Base-by-base conservation (phyloP, 305 asterid species). In the Fraxinus nigra region DNA sequence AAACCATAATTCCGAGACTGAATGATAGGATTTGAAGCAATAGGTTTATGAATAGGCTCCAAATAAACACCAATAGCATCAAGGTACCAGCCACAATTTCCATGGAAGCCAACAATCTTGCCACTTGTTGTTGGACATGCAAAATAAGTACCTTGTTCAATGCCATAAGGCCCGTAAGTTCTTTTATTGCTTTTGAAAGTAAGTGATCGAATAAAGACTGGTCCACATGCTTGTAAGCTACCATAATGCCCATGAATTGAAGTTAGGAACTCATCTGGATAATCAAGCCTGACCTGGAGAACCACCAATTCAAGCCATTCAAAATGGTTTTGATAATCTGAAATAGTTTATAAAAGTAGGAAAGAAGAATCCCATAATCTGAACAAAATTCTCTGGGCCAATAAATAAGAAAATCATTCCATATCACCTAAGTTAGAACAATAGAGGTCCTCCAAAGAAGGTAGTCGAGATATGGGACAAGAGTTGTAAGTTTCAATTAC, bases 21-120 rank as follows among this genome's bases (percentile, higher is more conserved):
- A 76, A 87, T 46, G 11, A 84, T 13, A 7, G 89, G 7, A 51
- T 85, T 82, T 28, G 89, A 51, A n/a, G 84, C 77, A 8, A 77
- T 16, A 10, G 84, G 75, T 22, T 82, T 83, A 16, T 59, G 86
- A 10, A 81, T 11, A 79, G 95, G 91, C 88, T 91, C 92, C 22
- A 92, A 43, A 83, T 93, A 87, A 79, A 82, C 90, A 37, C 98
- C 98, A 73, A 92, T 86, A 13, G 98, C 89, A 85, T 89, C 93
- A n/a, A 95, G 86, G 87, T 80, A 89, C 95, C 92, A 90, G 32
- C 98, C 95, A 34, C 85, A 67, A 79, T 88, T 90, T 54, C 98
- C 98, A 77, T 92, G 87, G 85, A 95, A 95, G 10, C 98, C 98
- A 5, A 92, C 92, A 34, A 93, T 89, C 85, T 91, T 91, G 4